A percentile compares a stretch with the other conserved stretches of the same genome.
These are phyloP conservation scores for Backusella psychrophila DNA, from an alignment of 192 early-diverging fungal species.

Conservation along the genomic window DNA sequence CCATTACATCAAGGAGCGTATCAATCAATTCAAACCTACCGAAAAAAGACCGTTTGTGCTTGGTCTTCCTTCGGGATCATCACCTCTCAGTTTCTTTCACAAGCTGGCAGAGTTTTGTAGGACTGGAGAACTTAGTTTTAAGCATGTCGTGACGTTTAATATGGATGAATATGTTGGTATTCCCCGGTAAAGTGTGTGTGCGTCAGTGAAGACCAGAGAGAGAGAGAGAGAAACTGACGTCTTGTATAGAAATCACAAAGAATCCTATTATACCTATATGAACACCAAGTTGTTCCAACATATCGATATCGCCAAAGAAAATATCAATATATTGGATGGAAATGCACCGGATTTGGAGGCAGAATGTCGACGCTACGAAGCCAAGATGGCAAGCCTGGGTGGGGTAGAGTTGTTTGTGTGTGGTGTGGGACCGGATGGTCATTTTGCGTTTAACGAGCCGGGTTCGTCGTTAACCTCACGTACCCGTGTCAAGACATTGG, in stretches of 20 bases:
- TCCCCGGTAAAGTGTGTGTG: constrained; percentile 46
- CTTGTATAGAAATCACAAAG: constrained; percentile 39
- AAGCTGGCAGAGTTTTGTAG: constrained; percentile 68
- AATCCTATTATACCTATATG: constrained; percentile 88
- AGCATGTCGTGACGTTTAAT: constrained; percentile 84
- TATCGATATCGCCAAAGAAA: constrained; percentile 61
- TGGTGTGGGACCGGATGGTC: constrained; percentile 83
- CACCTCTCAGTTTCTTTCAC: constrained; percentile 76
- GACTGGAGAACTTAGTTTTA: constrained; percentile 70
- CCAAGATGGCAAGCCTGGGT: constrained; percentile 70
- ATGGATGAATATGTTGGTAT: constrained; percentile 86
- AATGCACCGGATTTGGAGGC: constrained; percentile 75
- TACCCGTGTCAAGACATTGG: constrained; percentile 83
- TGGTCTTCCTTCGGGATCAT: constrained; percentile 82
- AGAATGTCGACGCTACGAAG: constrained; percentile 77
- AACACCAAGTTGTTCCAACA: constrained; percentile 79
- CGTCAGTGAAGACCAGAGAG: too few relatives aligned
- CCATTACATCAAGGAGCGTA: constrained; percentile 78
- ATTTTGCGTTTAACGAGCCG: constrained; percentile 83
- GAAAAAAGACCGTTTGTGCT: constrained; percentile 77
- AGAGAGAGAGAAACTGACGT: not conserved
- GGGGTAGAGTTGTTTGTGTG: constrained; percentile 89
- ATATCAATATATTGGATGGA: constrained; percentile 77
- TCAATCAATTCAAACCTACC: constrained; percentile 74
- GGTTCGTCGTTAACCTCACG: constrained; percentile 78